These are phyloP conservation scores for Cetraspora pellucida DNA, from an alignment of 192 early-diverging fungal genomes.

Conservation along the genomic window DNA sequence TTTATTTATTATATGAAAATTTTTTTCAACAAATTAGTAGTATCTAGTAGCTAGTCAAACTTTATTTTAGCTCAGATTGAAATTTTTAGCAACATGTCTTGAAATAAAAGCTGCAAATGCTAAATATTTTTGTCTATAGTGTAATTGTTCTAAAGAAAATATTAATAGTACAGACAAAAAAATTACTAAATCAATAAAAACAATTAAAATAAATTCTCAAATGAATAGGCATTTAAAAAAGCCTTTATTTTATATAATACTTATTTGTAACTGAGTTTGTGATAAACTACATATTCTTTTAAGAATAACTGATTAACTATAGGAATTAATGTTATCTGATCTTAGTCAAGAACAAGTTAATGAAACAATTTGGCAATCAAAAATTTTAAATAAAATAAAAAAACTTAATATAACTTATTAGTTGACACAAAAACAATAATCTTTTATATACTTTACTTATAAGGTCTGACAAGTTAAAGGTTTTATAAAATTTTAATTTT, in stretches of 20 bases:
- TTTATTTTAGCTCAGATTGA: not conserved
- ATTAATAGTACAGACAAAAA: not conserved
- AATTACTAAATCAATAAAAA: constrained; percentile 1
- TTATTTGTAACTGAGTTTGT: not conserved
- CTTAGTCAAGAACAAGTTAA: not conserved
- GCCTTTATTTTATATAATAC: not conserved
- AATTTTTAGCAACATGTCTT: constrained; percentile 1
- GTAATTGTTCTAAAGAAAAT: not conserved
- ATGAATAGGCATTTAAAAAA: not conserved
- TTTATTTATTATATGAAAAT: not conserved
- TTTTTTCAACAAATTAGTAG: not conserved
- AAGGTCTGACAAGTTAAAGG: not conserved
- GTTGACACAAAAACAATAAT: not conserved
- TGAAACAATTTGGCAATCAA: not conserved
- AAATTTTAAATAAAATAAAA: not conserved
- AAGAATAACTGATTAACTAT: not conserved
- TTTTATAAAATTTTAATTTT: not conserved
- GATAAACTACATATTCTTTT: not conserved
- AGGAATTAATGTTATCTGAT: not conserved
- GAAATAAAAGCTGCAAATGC: not conserved
- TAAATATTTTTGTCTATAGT: not conserved
- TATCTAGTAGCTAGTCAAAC: not conserved
- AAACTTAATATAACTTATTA: not conserved
- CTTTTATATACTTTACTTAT: not conserved
- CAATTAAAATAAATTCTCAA: not conserved